phyloP scores from a whole-genome alignment of 495 filamentous ascomycete genomes.

The Neurospora sp. region DNA sequence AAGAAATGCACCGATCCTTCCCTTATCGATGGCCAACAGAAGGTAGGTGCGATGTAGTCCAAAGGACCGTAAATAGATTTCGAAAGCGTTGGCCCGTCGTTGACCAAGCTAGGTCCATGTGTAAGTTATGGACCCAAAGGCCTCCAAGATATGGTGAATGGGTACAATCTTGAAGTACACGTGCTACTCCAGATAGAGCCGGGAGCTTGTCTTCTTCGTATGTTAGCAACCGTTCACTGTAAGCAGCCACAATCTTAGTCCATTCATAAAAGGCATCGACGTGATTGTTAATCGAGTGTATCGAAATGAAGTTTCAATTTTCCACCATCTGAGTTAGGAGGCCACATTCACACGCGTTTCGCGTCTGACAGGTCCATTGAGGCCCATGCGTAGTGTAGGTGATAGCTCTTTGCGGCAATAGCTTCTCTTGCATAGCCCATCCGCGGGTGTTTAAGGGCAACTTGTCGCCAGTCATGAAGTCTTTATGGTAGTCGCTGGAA shows the following conservation, averaged over 20 bases:
- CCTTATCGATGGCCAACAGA: not conserved
- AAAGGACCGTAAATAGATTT: too few relatives aligned
- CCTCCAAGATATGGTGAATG: not conserved
- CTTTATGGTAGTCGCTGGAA: not conserved
- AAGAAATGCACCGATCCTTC: not conserved
- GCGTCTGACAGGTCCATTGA: not conserved
- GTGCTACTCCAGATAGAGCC: not conserved
- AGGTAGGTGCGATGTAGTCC: not conserved
- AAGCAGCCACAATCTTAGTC: not conserved
- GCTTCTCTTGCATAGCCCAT: not conserved
- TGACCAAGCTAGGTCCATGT: not conserved
- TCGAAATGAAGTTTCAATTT: not conserved
- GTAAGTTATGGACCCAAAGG: not conserved
- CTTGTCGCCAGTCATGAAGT: fast-evolving
- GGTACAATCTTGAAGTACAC: not conserved
- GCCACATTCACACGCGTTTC: not conserved
- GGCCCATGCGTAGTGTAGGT: not conserved
- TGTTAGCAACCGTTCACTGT: not conserved
- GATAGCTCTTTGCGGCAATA: not conserved
- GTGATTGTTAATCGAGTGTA: not conserved
- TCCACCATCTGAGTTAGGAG: not conserved
- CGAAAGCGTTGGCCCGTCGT: too few relatives aligned
- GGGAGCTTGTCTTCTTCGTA: not conserved
- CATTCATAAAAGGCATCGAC: not conserved
- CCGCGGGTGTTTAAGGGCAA: not conserved